Base-by-base conservation (phyloP, 169 alveolate species). In the Eimeria tenella region DNA sequence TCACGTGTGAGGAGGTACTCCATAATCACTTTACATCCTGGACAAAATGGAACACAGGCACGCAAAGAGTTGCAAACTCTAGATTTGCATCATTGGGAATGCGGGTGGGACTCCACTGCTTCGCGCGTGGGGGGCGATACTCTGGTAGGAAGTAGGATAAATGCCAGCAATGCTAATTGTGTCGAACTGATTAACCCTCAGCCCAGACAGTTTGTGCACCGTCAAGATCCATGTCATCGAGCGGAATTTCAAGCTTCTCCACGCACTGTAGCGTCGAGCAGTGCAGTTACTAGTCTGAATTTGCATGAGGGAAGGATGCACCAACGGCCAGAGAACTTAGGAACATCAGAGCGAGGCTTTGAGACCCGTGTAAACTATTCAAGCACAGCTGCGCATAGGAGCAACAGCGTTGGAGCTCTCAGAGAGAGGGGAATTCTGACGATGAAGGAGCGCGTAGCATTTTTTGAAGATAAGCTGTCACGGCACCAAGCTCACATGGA, bases 401-500 rank as follows among this genome's bases (percentile, higher is more conserved):
- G 91, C 91, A 83, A 49, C 91, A 83, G 91, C 49, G 63, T 83
- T 62, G 79, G 62, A 2, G 91, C 91, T 31, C 62, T 83, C 17
- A 23, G 62, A 49, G 68, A 83, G 52, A 31, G 62, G 55, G 91
- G 91, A 23, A 1, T 83, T 50, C 62, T 83, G 50, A 52, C 91
- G n/a, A 83, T 83, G 91, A 83, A 83, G 68, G 91, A 83, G 49
- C 91, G 91, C 50, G 91, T 83, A 17, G 91, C 91, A 1, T 83
- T 83, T 21, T 83, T 83, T 4, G 91, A 83, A 58, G 77, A 83
- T 5, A 58, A 58, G 79, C 77, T 83, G 31, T 58, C 91, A 4
- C 91, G 91, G 60, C 91, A 83, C 91, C 91, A 83, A 83, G 91
- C 91, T 17, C 91, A 60, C 15, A 42, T 83, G 74, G 91, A 83